Percentiles rank a stretch among this genome's conserved stretches.
Conservation (phyloP, 2,329 filamentous ascomycete genomes). For the Cladophialophora immunda region DNA sequence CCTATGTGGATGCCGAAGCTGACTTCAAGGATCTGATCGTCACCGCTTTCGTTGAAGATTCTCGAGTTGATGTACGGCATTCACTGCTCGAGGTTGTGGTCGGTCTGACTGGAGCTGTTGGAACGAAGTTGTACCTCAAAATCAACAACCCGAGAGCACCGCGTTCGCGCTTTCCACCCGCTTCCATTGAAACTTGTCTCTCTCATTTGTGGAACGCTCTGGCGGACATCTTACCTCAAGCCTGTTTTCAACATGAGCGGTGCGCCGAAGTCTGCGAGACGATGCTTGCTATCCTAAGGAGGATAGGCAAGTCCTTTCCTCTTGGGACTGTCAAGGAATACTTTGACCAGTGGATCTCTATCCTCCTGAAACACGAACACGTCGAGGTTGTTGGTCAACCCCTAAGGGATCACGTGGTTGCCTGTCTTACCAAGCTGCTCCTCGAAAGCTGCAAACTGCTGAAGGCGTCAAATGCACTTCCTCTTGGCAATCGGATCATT, state of each 20-base stretch:
- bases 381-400: conserved; percentile 58
- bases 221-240: conserved; percentile 50
- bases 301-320: conserved; percentile 51
- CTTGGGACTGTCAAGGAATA: conserved; percentile 51
- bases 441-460: conserved; percentile 40
- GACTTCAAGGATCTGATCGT: conserved; percentile 32
- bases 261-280: conserved; percentile 59
- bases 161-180: conserved; percentile 37
- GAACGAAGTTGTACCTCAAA: conserved; percentile 37
- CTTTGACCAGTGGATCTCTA: conserved; percentile 52
- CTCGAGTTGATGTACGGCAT: conserved; percentile 35
- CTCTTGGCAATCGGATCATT: conserved; percentile 52
- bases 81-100: conserved; percentile 38
- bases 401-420: conserved; percentile 52
- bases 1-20: conserved; percentile 34
- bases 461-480: conserved; percentile 26
- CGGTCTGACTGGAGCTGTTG: conserved; percentile 35
- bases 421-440: conserved; percentile 55
- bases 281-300: conserved; percentile 52
- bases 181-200: conserved; percentile 44
- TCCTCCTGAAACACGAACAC: conserved; percentile 54
- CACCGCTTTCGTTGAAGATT: conserved; percentile 47
- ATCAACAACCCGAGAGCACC: conserved; percentile 36
- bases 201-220: conserved; percentile 57
- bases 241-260: conserved; percentile 48